Percentiles rank a stretch among this genome's conserved stretches.
phyloP scores from a whole-genome alignment of 2,329 filamentous ascomycete genomes.

The Ascosphaera aggregata region DNA sequence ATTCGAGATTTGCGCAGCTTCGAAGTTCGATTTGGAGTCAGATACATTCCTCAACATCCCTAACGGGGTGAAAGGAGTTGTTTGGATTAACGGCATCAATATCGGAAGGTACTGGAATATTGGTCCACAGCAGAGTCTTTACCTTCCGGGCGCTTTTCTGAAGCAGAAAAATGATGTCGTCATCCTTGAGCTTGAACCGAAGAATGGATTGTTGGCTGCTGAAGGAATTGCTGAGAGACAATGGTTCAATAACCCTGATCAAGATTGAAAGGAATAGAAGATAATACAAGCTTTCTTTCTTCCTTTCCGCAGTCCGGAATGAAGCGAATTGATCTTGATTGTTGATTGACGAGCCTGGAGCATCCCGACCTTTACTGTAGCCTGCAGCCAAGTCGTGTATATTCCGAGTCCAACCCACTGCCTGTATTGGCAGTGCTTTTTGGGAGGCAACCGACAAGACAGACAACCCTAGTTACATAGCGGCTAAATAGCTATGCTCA shows the following conservation, averaged over 20 bases:
- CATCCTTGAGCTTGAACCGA: constrained; percentile 23
- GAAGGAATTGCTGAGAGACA: constrained; percentile 7
- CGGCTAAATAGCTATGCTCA: no score
- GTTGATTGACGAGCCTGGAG: no score
- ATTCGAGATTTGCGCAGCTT: constrained; percentile 10
- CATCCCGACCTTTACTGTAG: no score
- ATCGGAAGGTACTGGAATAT: constrained; percentile 25
- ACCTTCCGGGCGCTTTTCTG: constrained; percentile 20
- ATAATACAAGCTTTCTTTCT: no score
- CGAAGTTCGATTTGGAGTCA: constrained; percentile 7
- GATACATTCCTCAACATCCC: constrained; percentile 21
- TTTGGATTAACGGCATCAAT: constrained; percentile 25
- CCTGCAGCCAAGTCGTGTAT: no score
- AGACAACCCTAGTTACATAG: no score
- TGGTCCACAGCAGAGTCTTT: constrained; percentile 26
- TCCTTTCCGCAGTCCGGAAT: no score
- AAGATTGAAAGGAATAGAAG: constrained; percentile 8
- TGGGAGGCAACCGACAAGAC: no score
- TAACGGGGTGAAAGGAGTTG: constrained; percentile 20
- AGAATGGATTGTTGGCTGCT: constrained; percentile 3
- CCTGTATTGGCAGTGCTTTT: no score
- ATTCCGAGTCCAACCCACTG: no score
- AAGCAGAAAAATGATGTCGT: constrained; percentile 19
- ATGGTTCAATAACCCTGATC: constrained; percentile 14
- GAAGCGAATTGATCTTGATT: no score